phyloP scores from a whole-genome alignment of 768 basidiomycete species.

The Myochromella boudieri region DNA sequence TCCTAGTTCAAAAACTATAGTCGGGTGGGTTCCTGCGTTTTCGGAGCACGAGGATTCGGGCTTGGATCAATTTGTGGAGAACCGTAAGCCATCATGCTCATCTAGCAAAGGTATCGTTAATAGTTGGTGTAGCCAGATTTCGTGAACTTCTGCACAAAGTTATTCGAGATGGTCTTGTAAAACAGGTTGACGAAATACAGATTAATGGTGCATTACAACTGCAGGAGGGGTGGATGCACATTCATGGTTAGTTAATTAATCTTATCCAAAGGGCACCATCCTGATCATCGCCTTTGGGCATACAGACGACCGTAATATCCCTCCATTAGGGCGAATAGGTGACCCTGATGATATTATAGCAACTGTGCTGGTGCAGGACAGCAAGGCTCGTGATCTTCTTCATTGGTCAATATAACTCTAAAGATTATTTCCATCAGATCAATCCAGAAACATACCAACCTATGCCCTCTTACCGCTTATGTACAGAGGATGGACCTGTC shows the following conservation, averaged over 20 bases:
- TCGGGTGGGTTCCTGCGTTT: constrained; percentile 70
- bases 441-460: constrained; percentile 71
- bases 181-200: constrained; percentile 66
- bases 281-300: background rate
- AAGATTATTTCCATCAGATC: constrained; percentile 41
- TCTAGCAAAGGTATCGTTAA: background rate
- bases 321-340: constrained; percentile 72
- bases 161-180: constrained; percentile 50
- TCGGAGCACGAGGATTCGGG: constrained; percentile 39
- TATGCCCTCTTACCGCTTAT: constrained; percentile 83
- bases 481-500: constrained; percentile 70
- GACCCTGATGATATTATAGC: constrained; percentile 85
- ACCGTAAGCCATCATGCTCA: constrained; percentile 54
- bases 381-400: constrained; percentile 45
- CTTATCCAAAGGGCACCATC: constrained; percentile 4
- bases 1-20: constrained; percentile 48
- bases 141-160: constrained; percentile 58
- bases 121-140: constrained; percentile 49
- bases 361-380: constrained; percentile 68
- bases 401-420: background rate
- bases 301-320: constrained; percentile 74
- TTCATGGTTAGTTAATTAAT: constrained; percentile 44
- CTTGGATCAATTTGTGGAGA: constrained; percentile 71
- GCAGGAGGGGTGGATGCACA: constrained; percentile 85
- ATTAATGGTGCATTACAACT: constrained; percentile 63